Base-by-base conservation (phyloP, 176 grass and related monocot genomes). In the Oryza meridionalis region DNA sequence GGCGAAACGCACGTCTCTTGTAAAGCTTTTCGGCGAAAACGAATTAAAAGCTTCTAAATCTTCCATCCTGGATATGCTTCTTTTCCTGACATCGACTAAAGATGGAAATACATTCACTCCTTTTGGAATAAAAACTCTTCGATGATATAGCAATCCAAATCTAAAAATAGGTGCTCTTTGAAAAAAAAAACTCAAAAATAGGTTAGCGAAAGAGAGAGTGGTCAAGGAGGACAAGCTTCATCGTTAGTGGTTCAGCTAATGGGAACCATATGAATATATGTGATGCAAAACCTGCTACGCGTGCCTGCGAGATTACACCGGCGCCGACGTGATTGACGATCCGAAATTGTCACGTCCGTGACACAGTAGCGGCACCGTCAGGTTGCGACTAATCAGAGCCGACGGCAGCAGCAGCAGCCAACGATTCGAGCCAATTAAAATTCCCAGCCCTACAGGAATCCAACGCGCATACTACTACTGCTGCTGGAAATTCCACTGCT, bases 1-100 rank as follows among this genome's bases (percentile, higher is more conserved):
- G 58, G 9, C 58, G 58, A 62, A 11, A 62, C 58, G 58, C 64
- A 65, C 65, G 82, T 81, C 65, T 69, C 11, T 65, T 11, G 29
- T 85, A 26, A 29, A 11, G 19, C 17, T 33, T 29, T 84, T 75
- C 17, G 49, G 29, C 70, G 77, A 49, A 75, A 76, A 81, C 31
- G n/a, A 70, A 50, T 77, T 3, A 68, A 64, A 4, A 62, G 58
- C 49, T 49, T 63, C 5, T 7, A 29, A 40, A 79, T 73, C 21
- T 68, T 74, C 16, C 14, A 7, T 32, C 51, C 50, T 37, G 78
- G 37, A 62, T 87, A 33, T 25, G 65, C 10, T 82, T 17, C 24
- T 80, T 80, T 45, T 45, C 50, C 7, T 17, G 50, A 70, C 8
- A 22, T 43, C 35, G 77, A 81, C 72, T 71, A 65, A 77, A 89